Evolutionary conservation across 208 protist genomes (phyloP).

Genomic region (Giardia muris): DNA sequence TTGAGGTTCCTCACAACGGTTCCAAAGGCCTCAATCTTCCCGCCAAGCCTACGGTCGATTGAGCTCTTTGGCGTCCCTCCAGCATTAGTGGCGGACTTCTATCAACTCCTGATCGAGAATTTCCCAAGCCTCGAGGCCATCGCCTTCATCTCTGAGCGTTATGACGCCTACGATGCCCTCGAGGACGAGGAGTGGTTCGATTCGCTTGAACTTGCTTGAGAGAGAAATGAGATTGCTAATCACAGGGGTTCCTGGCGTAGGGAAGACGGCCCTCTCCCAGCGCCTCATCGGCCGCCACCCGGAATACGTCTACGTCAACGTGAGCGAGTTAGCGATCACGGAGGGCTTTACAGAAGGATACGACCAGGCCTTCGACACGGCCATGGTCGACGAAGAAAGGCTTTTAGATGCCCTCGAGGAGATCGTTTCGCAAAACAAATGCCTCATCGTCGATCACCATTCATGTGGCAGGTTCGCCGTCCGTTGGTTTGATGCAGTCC

Average conservation of each 20-base stretch:
- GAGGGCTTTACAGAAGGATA: neutral
- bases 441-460: neutral
- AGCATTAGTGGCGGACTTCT: neutral
- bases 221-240: neutral
- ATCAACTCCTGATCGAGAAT: neutral
- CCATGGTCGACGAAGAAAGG: neutral
- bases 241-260: neutral
- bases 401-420: neutral
- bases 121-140: neutral
- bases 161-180: neutral
- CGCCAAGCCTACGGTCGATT: neutral
- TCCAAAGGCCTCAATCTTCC: neutral
- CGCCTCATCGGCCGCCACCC: neutral
- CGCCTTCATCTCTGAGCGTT: neutral
- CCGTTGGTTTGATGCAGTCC: neutral
- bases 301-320: neutral
- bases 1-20: neutral
- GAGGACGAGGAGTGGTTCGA: neutral
- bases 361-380: neutral
- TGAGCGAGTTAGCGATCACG: neutral
- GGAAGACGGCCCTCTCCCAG: neutral
- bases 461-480: neutral
- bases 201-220: neutral
- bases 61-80: neutral
- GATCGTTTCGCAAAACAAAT: neutral